Evolutionary conservation across 768 basidiomycete genomes (phyloP), one percentile per base, ranked within the genome.

Genomic region (Dioszegia crocea): DNA sequence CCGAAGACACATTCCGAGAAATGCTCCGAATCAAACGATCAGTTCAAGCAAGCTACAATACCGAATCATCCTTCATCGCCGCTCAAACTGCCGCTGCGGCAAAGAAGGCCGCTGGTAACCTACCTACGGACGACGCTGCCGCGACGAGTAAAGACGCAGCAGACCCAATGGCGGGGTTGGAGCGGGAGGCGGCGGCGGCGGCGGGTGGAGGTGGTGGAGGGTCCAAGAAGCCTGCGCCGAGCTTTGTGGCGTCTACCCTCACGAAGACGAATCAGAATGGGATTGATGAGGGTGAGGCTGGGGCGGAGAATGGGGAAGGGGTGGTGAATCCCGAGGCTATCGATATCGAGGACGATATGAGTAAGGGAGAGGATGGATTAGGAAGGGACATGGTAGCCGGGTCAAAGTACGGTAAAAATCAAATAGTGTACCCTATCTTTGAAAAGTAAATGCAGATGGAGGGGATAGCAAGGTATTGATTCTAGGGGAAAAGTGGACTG

Each of bases 21-120:
- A 79, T 81, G 75, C 69, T 76, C 59, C 86, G 93, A 36, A 96
- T 98, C 81, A 96, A 94, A 79, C 86, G 96, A 57, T 92, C 93
- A 67, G 96, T 99, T 16, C 96, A 99, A 78, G 92, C 94, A 26
- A 89, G 92, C 72, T 99, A 96, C 82, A 98, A 99, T 77, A 99
- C 96, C 2, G 94, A 97, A 77, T 73, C 72, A 0, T 74, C 73
- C 43, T 94, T 91, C 77, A 80, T 96, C 56, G 90, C 90, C 8
- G 93, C 93, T 11, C 91, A 96, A 78, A 87, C 92, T 10, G 80
- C 87, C 55, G 86, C 86, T 2, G 84, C 87, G 23, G 81, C 82
- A 57, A 82, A 85, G 62, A 86, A 84, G 16, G 80, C 82, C 16
- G 24, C 36, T 26, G 47, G 47, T 12, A 19, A 23, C 10, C 80